Percentiles rank a stretch among this genome's conserved stretches.
Conservation (phyloP, 2,329 filamentous ascomycete genomes). For the Emmonsiellopsis sp. region DNA sequence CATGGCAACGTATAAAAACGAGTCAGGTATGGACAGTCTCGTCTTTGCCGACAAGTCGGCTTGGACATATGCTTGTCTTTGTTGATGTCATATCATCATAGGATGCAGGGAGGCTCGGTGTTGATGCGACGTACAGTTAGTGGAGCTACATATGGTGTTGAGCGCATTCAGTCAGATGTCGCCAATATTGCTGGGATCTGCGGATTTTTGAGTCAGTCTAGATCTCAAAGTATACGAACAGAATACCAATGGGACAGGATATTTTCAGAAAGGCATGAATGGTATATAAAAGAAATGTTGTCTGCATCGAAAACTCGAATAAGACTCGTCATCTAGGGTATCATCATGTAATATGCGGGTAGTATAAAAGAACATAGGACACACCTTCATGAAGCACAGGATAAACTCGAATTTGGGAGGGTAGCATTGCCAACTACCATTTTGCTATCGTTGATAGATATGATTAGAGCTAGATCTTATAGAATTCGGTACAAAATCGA, state of each 20-base stretch:
- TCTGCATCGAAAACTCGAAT: conserved; percentile 55
- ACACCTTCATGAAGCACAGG: not conserved
- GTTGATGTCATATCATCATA: conserved; percentile 73
- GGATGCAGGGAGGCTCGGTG: conserved; percentile 15
- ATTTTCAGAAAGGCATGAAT: conserved; percentile 51
- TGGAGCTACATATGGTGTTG: conserved; percentile 1
- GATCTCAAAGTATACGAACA: not conserved
- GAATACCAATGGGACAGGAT: not conserved
- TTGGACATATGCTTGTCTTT: conserved; percentile 99
- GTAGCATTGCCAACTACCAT: too few species aligned
- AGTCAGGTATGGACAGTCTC: conserved; percentile 44
- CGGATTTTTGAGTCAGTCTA: conserved; percentile 2
- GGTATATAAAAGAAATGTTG: conserved; percentile 41
- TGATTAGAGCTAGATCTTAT: not conserved
- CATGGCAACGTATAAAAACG: not conserved
- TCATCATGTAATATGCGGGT: conserved; percentile 32
- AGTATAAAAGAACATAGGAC: conserved; percentile 4
- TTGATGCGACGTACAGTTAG: conserved; percentile 19
- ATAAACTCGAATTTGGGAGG: too few species aligned
- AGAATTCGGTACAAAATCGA: not conserved
- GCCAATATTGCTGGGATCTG: conserved; percentile 1
- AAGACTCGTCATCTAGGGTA: conserved; percentile 56
- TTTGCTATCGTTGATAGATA: too few species aligned
- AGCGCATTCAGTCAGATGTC: conserved; percentile 3
- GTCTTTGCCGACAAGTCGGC: conserved; percentile 44